Base-by-base conservation (phyloP, 805 yeast genomes). In the Candida ponderosae region DNA sequence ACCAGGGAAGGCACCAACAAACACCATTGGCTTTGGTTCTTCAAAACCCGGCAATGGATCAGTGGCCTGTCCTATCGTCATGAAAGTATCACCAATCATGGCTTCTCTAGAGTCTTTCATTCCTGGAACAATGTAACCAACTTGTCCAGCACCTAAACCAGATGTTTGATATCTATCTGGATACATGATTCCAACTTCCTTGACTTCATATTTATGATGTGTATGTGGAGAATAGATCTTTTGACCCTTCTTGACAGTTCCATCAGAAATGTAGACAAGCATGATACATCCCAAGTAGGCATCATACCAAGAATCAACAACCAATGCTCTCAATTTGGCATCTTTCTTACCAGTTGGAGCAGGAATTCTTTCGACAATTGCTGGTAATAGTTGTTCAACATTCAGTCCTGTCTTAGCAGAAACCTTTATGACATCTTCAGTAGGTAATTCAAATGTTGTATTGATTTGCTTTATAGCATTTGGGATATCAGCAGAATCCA, bases 281-380 rank as follows among this genome's bases (percentile, higher is more conserved):
- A 89, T 67, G 3, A 93, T 85, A 5, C 90, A 97, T 2, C 98
- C 98, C 10, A 85, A 72, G 50, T 86, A 93, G 3, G 86, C 70
- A 55, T 90, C 97, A 54, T 88, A 93, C 98, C 98, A 90, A 4
- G 97, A 89, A 56, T 90, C 98, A n/a, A 90, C 95, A 34, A 90
- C 65, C 39, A 90, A 73, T 1, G 88, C 84, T 44, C 83, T 73
- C 34, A 82, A 60, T 0, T 89, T 88, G 2, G 53, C 57, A 6
- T 55, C 49, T 0, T 56, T 34, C 16, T 65, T 59, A 5, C 95
- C 94, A 0, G 62, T 56, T 1, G 96, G 96, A 3, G 81, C 63
- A 1, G 95, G 94, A n/a, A 93, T 79, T 30, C 79, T 72, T 45
- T 80, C 82, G 29, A 90, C 74, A 18, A 90, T 79, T 4, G 82